phyloP scores from a whole-genome alignment of 192 early-diverging fungal species.

The Coemansia erecta region DNA sequence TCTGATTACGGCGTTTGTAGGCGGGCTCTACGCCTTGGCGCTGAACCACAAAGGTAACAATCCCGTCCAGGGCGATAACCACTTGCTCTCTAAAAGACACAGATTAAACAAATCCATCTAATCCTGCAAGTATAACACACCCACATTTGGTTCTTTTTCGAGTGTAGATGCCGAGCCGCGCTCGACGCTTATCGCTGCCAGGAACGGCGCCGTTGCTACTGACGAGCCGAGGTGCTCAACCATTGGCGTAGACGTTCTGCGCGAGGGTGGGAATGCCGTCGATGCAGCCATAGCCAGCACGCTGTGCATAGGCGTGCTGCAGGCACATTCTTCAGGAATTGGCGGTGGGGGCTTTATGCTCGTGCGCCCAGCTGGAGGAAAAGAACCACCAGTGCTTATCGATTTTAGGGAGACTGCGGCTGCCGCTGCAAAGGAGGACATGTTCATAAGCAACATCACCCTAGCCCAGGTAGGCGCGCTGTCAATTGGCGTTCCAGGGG shows the following conservation, averaged over 20 bases:
- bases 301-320: slow-evolving; percentile 85
- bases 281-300: slow-evolving; percentile 86
- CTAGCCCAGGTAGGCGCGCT: slow-evolving; percentile 71
- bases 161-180: slow-evolving; percentile 15
- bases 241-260: slow-evolving; percentile 69
- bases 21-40: slow-evolving; percentile 18
- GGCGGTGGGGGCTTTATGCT: slow-evolving; percentile 96
- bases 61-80: neutral
- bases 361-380: slow-evolving; percentile 61
- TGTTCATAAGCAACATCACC: slow-evolving; percentile 75
- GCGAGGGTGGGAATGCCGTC: slow-evolving; percentile 83
- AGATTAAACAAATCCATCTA: too few relatives aligned
- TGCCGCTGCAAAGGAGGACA: slow-evolving; percentile 64
- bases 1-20: slow-evolving; percentile 18
- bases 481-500: slow-evolving; percentile 80
- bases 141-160: neutral
- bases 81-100: too few relatives aligned
- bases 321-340: slow-evolving; percentile 86
- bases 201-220: slow-evolving; percentile 65
- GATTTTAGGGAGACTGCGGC: slow-evolving; percentile 92
- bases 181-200: slow-evolving; percentile 38
- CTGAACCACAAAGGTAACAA: neutral
- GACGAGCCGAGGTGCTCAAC: slow-evolving; percentile 68
- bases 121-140: too few relatives aligned
- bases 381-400: slow-evolving; percentile 59